Conservation (phyloP, 2,329 filamentous ascomycete genomes). For the Lachnellula suecica region DNA sequence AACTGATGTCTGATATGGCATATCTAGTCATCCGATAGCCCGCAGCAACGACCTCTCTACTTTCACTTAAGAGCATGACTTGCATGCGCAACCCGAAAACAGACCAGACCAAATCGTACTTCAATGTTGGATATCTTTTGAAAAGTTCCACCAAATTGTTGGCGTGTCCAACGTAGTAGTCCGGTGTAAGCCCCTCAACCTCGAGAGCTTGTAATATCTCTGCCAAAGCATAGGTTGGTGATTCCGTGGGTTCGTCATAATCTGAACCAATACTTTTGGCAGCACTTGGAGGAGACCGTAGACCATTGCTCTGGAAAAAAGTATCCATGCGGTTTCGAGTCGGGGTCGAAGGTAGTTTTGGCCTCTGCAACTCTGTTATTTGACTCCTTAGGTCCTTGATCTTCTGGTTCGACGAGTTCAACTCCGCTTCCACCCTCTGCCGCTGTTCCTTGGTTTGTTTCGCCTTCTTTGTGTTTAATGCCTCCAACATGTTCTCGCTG, state of each 20-base stretch:
- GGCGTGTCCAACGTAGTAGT: slow-evolving; percentile 92
- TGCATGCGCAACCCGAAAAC: slow-evolving; percentile 93
- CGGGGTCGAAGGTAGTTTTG: slow-evolving; percentile 44
- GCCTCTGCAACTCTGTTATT: slow-evolving; percentile 59
- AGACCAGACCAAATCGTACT: slow-evolving; percentile 95
- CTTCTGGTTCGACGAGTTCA: slow-evolving; percentile 80
- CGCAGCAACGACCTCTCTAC: slow-evolving; percentile 90
- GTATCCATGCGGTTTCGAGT: slow-evolving; percentile 52
- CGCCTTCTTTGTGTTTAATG: slow-evolving; percentile 88
- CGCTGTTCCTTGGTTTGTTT: slow-evolving; percentile 92
- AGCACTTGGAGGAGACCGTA: slow-evolving; percentile 58
- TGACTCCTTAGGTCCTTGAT: slow-evolving; percentile 61
- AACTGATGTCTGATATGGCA: slow-evolving; percentile 88
- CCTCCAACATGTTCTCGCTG: slow-evolving; percentile 96
- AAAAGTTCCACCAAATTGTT: slow-evolving; percentile 97
- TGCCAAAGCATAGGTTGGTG: slow-evolving; percentile 85
- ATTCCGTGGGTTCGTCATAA: slow-evolving; percentile 71
- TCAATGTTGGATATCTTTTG: slow-evolving; percentile 86
- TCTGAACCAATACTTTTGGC: slow-evolving; percentile 59
- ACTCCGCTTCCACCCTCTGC: slow-evolving; percentile 77
- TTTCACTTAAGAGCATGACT: slow-evolving; percentile 93
- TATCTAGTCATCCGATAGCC: slow-evolving; percentile 93
- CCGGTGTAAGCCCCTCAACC: slow-evolving; percentile 79
- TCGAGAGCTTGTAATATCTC: slow-evolving; percentile 91
- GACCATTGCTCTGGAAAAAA: slow-evolving; percentile 43